Base-by-base conservation (phyloP, 2,329 filamentous ascomycete genomes). In the Xylaria sp. region DNA sequence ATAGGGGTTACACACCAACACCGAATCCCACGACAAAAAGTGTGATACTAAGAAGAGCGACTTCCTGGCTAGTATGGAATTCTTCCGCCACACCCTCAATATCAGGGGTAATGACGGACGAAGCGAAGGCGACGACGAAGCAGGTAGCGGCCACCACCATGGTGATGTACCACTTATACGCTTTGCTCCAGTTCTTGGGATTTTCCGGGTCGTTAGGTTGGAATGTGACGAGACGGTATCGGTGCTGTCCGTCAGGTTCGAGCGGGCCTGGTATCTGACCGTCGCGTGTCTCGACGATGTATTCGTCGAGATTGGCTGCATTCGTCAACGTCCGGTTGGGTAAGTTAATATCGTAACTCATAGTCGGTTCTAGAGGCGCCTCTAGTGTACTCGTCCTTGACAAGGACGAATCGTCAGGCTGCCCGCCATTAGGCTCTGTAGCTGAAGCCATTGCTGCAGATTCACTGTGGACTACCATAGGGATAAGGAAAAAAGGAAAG, bases 21-120 rank as follows among this genome's bases (percentile, higher is more conserved):
- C 92, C 93, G 73, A 96, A 96, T 2, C 93, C 93, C 39, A 95
- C 82, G 45, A 96, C 93, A 70, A 96, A 96, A 0, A 96, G 81
- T 0, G 90, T 90, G 67, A 97, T 89, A 24, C 86, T 89, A 1
- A 96, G 80, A 11, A 96, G 82, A 0, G 89, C 87, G 6, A 94
- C 91, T 80, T 95, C 92, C 24, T 89, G 83, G 36, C 89, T 92
- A 63, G 94, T 88, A 62, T 85, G 64, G 71, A 97, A 94, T 60
- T 88, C 84, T 17, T 88, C 75, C 0, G 83, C 78, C 0, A 93
- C 89, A 1, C 90, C 91, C 2, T 77, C 81, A 3, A 97, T 83
- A 76, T 94, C 91, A 11, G 93, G 89, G 0, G 93, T 97, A 76
- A 97, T 90, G 72, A 97, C 90, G 60, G 89, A 89, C 57, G 90